phyloP scores from a whole-genome alignment of 148 eudicot genomes.

The Camellia sinensis region DNA sequence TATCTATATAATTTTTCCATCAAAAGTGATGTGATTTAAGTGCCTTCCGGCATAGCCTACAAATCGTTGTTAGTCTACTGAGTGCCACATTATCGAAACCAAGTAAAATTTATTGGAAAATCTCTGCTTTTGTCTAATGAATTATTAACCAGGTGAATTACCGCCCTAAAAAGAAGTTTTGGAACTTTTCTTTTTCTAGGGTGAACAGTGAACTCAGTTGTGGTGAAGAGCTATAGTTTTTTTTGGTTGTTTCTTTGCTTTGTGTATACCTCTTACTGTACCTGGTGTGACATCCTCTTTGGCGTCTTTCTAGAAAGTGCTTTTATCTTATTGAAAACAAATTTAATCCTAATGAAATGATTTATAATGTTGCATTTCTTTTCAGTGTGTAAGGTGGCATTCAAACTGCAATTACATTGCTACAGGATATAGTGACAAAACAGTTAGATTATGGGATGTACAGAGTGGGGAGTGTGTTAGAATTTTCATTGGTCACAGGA shows the following conservation, averaged over 20 bases:
- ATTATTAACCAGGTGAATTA: not conserved
- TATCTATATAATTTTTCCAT: not conserved
- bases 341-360: constrained; percentile 1
- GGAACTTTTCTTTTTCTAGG: not conserved
- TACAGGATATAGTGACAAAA: constrained; percentile 99
- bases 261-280: not conserved
- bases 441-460: constrained; percentile 96
- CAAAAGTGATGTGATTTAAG: not conserved
- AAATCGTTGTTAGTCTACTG: not conserved
- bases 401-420: constrained; percentile 95
- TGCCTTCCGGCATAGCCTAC: not conserved
- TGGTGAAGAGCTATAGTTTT: not conserved
- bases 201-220: not conserved
- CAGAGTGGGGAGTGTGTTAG: constrained; percentile 91
- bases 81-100: not conserved
- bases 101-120: not conserved
- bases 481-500: constrained; percentile 92
- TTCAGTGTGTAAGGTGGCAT: constrained; percentile 97
- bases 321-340: not conserved
- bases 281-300: not conserved
- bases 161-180: not conserved
- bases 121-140: not conserved
- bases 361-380: constrained; percentile 7
- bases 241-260: not conserved
- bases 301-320: not conserved